A percentile compares a stretch with the other conserved stretches of the same genome.
Evolutionary conservation across 192 early-diverging fungal genomes (phyloP).

Genomic region (Geranomyces variabilis): DNA sequence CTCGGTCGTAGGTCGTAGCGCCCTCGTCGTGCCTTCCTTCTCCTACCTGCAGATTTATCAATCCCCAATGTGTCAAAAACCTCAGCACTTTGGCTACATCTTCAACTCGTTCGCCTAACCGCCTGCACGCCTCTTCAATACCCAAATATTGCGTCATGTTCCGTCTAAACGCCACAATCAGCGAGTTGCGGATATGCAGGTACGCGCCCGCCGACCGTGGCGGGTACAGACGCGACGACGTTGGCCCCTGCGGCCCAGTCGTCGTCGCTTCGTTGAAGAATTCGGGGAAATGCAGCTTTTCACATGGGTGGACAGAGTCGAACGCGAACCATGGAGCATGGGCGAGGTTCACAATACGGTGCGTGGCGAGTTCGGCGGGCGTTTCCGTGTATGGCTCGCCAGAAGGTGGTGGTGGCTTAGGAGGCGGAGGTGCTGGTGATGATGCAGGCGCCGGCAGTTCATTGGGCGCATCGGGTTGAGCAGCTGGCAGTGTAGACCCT

Average conservation of each 20-base stretch:
- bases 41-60: conserved; percentile 32
- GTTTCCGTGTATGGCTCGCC: background rate
- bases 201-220: conserved; percentile 1
- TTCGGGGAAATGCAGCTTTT: background rate
- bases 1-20: no score
- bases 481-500: background rate
- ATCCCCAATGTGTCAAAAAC: conserved; percentile 27
- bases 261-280: background rate
- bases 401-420: background rate
- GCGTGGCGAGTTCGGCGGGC: background rate
- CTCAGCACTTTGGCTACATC: conserved; percentile 17
- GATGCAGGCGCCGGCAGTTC: background rate
- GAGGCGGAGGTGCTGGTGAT: background rate
- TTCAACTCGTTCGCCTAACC: background rate
- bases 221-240: background rate
- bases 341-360: conserved; percentile 4
- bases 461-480: background rate
- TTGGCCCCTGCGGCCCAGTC: background rate
- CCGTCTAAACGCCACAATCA: conserved; percentile 15
- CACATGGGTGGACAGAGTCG: conserved; percentile 7
- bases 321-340: conserved; percentile 17
- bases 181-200: conserved; percentile 22
- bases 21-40: no score
- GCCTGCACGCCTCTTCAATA: conserved; percentile 14
- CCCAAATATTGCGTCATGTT: conserved; percentile 10